A percentile compares a stretch with the other conserved stretches of the same genome.
Conservation (phyloP, 345 rosid species). For the Corchorus capsularis region DNA sequence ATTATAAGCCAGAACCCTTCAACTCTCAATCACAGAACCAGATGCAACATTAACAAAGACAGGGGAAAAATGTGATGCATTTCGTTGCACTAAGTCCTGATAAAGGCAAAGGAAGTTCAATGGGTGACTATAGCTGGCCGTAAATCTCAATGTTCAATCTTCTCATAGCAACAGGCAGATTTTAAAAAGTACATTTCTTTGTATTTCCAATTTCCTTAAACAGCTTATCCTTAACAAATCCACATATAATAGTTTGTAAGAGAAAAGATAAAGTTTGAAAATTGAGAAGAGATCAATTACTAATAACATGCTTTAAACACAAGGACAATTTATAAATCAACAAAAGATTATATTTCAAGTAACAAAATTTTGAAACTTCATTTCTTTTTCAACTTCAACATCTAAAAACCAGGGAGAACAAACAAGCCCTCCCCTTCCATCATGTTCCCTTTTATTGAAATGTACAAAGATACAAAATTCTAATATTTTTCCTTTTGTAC, state of each 20-base stretch:
- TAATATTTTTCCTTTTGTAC: slow-evolving; percentile 51
- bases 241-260: not conserved
- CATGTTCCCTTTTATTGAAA: slow-evolving; percentile 39
- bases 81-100: not conserved
- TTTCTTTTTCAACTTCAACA: slow-evolving; percentile 28
- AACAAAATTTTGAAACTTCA: slow-evolving; percentile 29
- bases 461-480: slow-evolving; percentile 53
- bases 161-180: not conserved
- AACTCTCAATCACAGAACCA: not conserved
- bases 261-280: not conserved
- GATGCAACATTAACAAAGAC: not conserved
- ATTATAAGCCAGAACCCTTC: not conserved
- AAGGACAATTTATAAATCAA: slow-evolving; percentile 20
- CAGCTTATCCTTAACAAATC: not conserved
- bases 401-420: slow-evolving; percentile 23
- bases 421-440: slow-evolving; percentile 14
- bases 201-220: not conserved
- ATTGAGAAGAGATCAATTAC: not conserved
- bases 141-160: not conserved
- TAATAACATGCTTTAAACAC: slow-evolving; percentile 17
- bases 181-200: not conserved
- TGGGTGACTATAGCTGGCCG: not conserved
- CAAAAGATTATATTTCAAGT: slow-evolving; percentile 35
- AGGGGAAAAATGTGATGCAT: not conserved
- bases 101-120: not conserved